Percentiles rank a stretch among this genome's conserved stretches.
These are phyloP conservation scores for Arabidopsis lyrata DNA, from an alignment of 441 rosid species.

Conservation along the genomic window DNA sequence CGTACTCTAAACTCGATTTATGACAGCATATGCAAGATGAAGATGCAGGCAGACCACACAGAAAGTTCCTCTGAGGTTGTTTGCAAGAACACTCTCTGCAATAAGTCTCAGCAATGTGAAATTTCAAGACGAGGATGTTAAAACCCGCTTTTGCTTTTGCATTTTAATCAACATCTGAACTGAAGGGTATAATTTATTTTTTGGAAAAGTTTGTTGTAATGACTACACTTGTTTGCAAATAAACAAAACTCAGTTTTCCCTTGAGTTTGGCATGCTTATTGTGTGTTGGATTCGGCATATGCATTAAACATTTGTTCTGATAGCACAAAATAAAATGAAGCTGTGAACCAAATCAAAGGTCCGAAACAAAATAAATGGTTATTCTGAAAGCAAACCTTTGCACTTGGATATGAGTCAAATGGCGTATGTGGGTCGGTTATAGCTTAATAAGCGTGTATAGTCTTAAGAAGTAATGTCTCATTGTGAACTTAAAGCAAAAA, in stretches of 20 bases:
- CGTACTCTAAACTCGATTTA: background rate
- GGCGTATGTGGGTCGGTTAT: background rate
- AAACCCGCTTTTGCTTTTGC: background rate
- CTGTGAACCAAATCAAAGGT: background rate
- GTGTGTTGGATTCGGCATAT: background rate
- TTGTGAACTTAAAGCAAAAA: background rate
- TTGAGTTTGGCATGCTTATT: slow-evolving; percentile 2
- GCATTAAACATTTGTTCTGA: background rate
- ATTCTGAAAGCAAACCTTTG: background rate
- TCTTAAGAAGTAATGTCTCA: background rate
- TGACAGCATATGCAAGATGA: slow-evolving; percentile 87
- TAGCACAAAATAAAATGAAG: background rate
- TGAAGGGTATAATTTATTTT: slow-evolving; percentile 24
- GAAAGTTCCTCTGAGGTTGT: slow-evolving; percentile 66
- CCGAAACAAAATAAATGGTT: background rate
- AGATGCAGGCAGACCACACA: slow-evolving; percentile 79
- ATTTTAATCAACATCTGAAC: slow-evolving; percentile 31
- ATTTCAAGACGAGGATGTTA: slow-evolving; percentile 5
- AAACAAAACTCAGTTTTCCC: slow-evolving; percentile 8
- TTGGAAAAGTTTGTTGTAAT: slow-evolving; percentile 27
- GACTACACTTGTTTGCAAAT: slow-evolving; percentile 23
- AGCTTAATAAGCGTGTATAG: too few relatives aligned
- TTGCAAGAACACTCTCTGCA: slow-evolving; percentile 20
- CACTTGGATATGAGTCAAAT: background rate
- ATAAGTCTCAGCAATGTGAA: slow-evolving; percentile 23